Base-by-base conservation (phyloP, 768 basidiomycete species). In the Pleurotus tuber-regium region DNA sequence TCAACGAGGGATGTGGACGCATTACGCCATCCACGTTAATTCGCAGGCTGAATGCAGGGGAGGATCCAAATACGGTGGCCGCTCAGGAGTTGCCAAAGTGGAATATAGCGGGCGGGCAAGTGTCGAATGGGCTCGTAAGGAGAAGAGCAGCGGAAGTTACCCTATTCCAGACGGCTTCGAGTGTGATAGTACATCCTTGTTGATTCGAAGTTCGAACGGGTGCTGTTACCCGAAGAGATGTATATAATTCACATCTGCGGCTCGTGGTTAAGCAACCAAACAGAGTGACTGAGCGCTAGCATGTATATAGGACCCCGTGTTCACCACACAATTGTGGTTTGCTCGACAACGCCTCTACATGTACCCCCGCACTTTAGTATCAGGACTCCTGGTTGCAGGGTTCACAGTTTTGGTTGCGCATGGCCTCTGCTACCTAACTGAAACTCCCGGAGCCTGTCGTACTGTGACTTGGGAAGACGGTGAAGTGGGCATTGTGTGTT, bases 21-120 rank as follows among this genome's bases (percentile, higher is more conserved):
- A 53, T 59, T 9, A 54, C 47, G 29, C 53, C 49, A 4, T 68
- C 68, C 19, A 69, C 62, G 1, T 53, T 70, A 47, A 43, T 68
- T 50, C 62, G 58, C 53, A 50, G 70, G 31, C 54, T 70, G 23
- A 68, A 70, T 36, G 52, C 39, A 21, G 67, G 66, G 3, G 59
- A 67, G 49, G 53, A 66, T 35, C 66, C 66, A 29, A 65, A 68
- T 36, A 65, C 65, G 1, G 66, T 70, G 19, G 65, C 66, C 23
- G 56, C 58, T 7, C 51, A 64, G 57, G 68, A 68, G 48, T 42
- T 68, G 25, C 67, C 67, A 4, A 66, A 61, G 57, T 66, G 63
- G 61, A 61, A 60, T 31, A 50, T 54, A 43, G 66, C 63, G 1
- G 63, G 63, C 28, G 65, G 64, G 4, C 33, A 54, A 25, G 62